These are phyloP conservation scores for Penicillium sp. DNA, from an alignment of 2,329 filamentous ascomycete genomes.

Conservation along the genomic window DNA sequence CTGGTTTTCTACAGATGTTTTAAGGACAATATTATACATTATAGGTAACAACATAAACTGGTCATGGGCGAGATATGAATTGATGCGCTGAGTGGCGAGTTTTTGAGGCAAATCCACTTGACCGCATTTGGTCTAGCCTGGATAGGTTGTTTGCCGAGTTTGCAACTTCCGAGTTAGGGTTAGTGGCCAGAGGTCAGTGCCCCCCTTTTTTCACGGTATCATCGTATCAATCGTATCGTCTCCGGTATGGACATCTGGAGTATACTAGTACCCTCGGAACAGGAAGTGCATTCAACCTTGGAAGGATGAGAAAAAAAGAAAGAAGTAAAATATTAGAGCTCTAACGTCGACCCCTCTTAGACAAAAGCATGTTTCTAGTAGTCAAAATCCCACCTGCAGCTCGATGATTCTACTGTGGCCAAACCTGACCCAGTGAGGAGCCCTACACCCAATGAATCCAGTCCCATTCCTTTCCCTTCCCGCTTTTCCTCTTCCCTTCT, in stretches of 20 bases:
- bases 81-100: not conserved
- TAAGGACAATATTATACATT: not conserved
- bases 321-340: not conserved
- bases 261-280: not conserved
- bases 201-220: not conserved
- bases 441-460: conserved; percentile 11
- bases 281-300: not conserved
- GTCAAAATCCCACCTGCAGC: conserved; percentile 7
- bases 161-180: not conserved
- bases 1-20: too few relatives aligned
- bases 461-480: conserved; percentile 22
- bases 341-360: not conserved
- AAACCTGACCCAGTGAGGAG: conserved; percentile 14
- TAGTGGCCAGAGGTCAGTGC: conserved; percentile 1
- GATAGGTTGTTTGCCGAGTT: not conserved
- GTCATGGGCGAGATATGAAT: not conserved
- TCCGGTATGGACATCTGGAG: not conserved
- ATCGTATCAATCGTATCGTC: not conserved
- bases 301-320: not conserved
- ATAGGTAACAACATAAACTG: not conserved
- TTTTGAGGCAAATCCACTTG: not conserved
- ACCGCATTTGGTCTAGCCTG: not conserved
- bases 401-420: conserved; percentile 16
- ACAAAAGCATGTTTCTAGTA: not conserved
- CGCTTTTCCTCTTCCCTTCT: conserved; percentile 18